Percentiles rank a stretch among this genome's conserved stretches.
Conservation (phyloP, 495 filamentous ascomycete species). For the Penicillium desertorum region DNA sequence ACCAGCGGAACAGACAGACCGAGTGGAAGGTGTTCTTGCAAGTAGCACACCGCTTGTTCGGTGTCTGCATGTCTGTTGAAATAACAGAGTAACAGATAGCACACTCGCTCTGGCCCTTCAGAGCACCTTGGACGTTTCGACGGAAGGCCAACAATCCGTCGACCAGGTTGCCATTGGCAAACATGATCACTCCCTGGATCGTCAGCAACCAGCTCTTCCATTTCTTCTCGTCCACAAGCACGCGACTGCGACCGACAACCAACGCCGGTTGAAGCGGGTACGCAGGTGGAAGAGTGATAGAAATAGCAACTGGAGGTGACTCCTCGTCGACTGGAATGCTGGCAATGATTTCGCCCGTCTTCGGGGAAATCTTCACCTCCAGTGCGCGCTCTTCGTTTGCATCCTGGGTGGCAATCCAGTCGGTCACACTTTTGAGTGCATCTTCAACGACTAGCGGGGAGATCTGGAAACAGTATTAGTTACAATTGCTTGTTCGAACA, state of each 20-base stretch:
- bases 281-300: constrained; percentile 70
- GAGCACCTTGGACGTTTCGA: constrained; percentile 75
- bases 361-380: constrained; percentile 65
- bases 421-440: constrained; percentile 64
- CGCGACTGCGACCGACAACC: constrained; percentile 76
- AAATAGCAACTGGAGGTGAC: constrained; percentile 71
- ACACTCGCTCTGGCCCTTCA: constrained; percentile 94
- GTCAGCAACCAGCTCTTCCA: constrained; percentile 83
- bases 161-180: constrained; percentile 79
- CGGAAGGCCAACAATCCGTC: constrained; percentile 83
- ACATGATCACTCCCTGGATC: constrained; percentile 90
- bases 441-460: constrained; percentile 77
- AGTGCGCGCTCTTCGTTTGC: constrained; percentile 66
- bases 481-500: neutral
- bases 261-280: constrained; percentile 78
- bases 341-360: constrained; percentile 72
- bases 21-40: constrained; percentile 95
- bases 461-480: constrained; percentile 46
- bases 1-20: constrained; percentile 90
- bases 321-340: constrained; percentile 87
- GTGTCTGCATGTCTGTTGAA: constrained; percentile 78
- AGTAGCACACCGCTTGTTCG: constrained; percentile 85
- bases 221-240: constrained; percentile 82
- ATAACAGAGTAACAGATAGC: constrained; percentile 97
- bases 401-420: constrained; percentile 64